A percentile compares a stretch with the other conserved stretches of the same genome.
Evolutionary conservation across 768 basidiomycete species (phyloP).

Genomic region (Ephemerocybe angulata): DNA sequence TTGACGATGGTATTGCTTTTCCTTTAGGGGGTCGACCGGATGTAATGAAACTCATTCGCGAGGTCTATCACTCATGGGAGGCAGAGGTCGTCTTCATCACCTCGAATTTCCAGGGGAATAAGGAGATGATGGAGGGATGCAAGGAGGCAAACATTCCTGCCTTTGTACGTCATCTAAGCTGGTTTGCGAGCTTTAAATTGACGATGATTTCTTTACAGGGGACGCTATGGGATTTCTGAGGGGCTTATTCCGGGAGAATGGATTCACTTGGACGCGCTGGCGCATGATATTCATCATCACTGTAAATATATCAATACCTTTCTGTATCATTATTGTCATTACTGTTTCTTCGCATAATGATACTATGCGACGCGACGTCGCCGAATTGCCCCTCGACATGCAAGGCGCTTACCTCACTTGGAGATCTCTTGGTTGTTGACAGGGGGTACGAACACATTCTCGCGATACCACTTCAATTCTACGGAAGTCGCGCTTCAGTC

Average conservation of each 20-base stretch:
- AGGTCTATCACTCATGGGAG: slow-evolving; percentile 70
- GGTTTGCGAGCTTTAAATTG: background rate
- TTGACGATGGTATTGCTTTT: background rate
- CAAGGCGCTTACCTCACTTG: too few species aligned
- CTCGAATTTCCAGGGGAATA: slow-evolving; percentile 73
- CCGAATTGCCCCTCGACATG: background rate
- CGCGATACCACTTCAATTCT: slow-evolving; percentile 81
- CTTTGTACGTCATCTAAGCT: slow-evolving; percentile 39
- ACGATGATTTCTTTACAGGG: slow-evolving; percentile 31
- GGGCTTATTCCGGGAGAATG: background rate
- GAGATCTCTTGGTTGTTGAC: background rate
- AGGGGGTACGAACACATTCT: slow-evolving; percentile 59
- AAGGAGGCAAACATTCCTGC: slow-evolving; percentile 67
- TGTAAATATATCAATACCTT: slow-evolving; percentile 5
- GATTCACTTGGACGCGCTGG: background rate
- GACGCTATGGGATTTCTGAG: slow-evolving; percentile 71
- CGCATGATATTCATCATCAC: background rate
- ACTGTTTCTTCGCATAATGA: background rate
- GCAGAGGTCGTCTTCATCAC: slow-evolving; percentile 85
- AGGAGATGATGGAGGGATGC: slow-evolving; percentile 81
- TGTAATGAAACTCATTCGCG: slow-evolving; percentile 72
- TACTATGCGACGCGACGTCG: background rate
- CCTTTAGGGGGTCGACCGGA: slow-evolving; percentile 64
- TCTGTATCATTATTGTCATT: slow-evolving; percentile 9
- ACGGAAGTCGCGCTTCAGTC: background rate